phyloP scores from a whole-genome alignment of 371 early-diverging fungal species.

The Sporodiniella umbellata region DNA sequence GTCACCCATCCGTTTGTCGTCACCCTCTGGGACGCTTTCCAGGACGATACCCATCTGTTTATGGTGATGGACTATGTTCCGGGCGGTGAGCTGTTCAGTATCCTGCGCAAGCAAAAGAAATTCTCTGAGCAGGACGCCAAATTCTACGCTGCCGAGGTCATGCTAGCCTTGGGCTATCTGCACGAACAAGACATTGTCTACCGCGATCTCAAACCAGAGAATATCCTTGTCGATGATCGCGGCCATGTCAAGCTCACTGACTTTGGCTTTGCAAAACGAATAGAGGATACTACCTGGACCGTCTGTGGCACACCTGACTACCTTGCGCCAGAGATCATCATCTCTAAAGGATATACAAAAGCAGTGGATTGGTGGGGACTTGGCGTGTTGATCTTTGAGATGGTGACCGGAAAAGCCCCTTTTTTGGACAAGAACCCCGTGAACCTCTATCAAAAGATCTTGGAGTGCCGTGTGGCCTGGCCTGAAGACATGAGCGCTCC shows the following conservation, averaged over 20 bases:
- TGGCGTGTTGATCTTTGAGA: conserved; percentile 96
- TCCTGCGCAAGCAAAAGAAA: conserved; percentile 67
- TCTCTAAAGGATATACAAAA: conserved; percentile 93
- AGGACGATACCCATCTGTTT: conserved; percentile 85
- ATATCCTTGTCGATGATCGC: conserved; percentile 77
- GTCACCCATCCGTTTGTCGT: conserved; percentile 90
- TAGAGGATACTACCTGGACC: conserved; percentile 92
- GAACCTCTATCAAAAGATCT: conserved; percentile 79
- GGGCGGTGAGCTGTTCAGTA: conserved; percentile 92
- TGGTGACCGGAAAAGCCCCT: conserved; percentile 88
- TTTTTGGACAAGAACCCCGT: conserved; percentile 94
- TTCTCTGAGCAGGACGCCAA: conserved; percentile 87
- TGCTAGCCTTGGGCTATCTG: conserved; percentile 88
- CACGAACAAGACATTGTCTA: conserved; percentile 95
- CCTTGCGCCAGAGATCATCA: conserved; percentile 97
- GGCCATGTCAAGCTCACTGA: conserved; percentile 99
- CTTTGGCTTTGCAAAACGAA: conserved; percentile 97
- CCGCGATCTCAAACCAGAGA: conserved; percentile 94
- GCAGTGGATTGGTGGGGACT: conserved; percentile 99
- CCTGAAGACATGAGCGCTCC: conserved; percentile 85
- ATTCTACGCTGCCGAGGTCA: conserved; percentile 78
- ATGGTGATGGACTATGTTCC: conserved; percentile 96
- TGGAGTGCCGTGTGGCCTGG: conserved; percentile 66
- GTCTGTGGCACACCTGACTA: conserved; percentile 99
- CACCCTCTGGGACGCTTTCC: conserved; percentile 88